Conservation (phyloP, 768 basidiomycete genomes). For the Tulasnella sp. region DNA sequence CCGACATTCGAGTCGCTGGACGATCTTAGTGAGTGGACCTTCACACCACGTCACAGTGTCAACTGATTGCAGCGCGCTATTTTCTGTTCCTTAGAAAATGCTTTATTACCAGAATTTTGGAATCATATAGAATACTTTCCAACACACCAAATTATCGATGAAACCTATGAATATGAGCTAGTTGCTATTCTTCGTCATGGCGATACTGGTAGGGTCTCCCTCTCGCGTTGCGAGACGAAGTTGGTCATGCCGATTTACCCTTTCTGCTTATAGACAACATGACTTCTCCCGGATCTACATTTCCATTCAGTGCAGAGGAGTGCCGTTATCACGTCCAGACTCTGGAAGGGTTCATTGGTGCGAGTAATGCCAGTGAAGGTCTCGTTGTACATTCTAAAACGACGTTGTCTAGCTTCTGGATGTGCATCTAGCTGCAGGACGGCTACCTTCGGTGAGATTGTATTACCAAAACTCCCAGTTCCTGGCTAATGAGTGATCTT, state of each 20-base stretch:
- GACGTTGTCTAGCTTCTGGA: neutral
- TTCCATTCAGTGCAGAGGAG: neutral
- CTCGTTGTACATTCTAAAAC: neutral
- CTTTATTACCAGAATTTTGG: neutral
- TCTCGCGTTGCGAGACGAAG: too few relatives aligned
- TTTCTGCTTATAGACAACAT: neutral
- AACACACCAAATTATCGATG: neutral
- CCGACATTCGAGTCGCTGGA: neutral
- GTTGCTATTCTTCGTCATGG: neutral
- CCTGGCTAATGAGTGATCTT: neutral
- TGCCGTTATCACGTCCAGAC: neutral
- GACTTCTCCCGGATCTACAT: neutral
- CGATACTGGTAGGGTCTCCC: neutral
- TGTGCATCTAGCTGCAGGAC: neutral
- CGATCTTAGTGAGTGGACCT: neutral
- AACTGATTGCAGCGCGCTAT: too few relatives aligned
- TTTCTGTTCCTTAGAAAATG: neutral
- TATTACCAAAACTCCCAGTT: too few relatives aligned
- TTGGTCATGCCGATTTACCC: neutral
- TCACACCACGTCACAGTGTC: neutral
- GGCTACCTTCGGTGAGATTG: neutral
- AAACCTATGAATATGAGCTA: neutral
- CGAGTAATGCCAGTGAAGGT: neutral
- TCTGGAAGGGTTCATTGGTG: neutral
- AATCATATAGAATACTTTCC: neutral